Conservation (phyloP, 768 basidiomycete genomes). For the Suillus bovinus region DNA sequence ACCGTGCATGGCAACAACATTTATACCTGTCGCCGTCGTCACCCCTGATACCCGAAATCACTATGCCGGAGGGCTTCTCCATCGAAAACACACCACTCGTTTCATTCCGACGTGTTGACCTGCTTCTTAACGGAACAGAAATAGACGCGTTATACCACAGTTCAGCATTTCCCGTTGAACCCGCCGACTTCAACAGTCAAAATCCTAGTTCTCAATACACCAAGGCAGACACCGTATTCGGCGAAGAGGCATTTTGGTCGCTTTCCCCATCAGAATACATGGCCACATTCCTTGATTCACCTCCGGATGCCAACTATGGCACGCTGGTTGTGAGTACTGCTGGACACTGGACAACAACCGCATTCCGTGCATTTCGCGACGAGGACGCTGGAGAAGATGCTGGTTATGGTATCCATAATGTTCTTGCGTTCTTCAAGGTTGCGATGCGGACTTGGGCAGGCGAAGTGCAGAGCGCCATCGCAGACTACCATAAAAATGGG, state of each 20-base stretch:
- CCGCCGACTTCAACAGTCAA: constrained; percentile 19
- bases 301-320: constrained; percentile 54
- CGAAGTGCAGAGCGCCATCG: constrained; percentile 47
- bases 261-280: constrained; percentile 55
- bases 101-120: constrained; percentile 64
- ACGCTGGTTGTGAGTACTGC: constrained; percentile 65
- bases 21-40: constrained; percentile 61
- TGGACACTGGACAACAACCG: constrained; percentile 67
- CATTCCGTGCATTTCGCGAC: constrained; percentile 46
- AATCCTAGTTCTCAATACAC: constrained; percentile 26
- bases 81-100: constrained; percentile 60
- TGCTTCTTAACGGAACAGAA: constrained; percentile 51
- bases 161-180: constrained; percentile 17
- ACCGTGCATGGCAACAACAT: constrained; percentile 66
- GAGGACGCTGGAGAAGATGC: constrained; percentile 29
- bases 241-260: constrained; percentile 56
- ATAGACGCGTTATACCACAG: constrained; percentile 45
- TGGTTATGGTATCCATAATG: constrained; percentile 51
- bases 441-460: constrained; percentile 58
- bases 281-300: constrained; percentile 42
- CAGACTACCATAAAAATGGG: constrained; percentile 31
- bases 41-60: constrained; percentile 31
- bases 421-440: constrained; percentile 58
- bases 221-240: constrained; percentile 45
- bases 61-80: constrained; percentile 53